phyloP scores from a whole-genome alignment of 805 yeast genomes.

The Spencermartinsiella europaea region DNA sequence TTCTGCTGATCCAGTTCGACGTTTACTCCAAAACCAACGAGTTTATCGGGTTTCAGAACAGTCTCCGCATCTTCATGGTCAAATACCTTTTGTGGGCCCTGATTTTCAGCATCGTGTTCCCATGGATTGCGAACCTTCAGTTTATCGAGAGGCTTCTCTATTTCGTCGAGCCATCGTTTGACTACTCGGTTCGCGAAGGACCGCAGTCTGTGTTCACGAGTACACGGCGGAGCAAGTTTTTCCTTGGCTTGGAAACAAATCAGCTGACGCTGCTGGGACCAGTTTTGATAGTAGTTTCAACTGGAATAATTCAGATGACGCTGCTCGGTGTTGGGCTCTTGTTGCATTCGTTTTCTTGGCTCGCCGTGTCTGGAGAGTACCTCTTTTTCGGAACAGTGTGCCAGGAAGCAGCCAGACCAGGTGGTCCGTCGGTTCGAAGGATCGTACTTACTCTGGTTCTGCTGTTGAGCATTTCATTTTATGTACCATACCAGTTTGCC shows the following conservation, averaged over 20 bases:
- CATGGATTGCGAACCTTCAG: conserved; percentile 30
- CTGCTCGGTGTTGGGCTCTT: conserved; percentile 15
- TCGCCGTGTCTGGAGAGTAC: neutral
- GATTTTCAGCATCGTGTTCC: conserved; percentile 29
- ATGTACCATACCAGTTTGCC: conserved; percentile 79
- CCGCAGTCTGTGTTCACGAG: conserved; percentile 14
- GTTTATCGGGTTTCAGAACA: conserved; percentile 44
- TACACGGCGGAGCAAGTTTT: conserved; percentile 44
- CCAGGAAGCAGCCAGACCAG: too few relatives aligned
- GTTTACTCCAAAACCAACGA: conserved; percentile 35
- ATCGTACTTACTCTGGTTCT: conserved; percentile 21
- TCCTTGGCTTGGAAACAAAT: conserved; percentile 59
- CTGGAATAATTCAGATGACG: conserved; percentile 39
- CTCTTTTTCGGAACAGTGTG: neutral
- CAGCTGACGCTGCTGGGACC: conserved; percentile 56
- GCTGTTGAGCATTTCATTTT: conserved; percentile 47
- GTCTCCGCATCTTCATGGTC: conserved; percentile 37
- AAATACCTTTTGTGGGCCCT: conserved; percentile 27
- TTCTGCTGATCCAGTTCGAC: conserved; percentile 50
- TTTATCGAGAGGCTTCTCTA: conserved; percentile 31
- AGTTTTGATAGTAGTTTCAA: conserved; percentile 44
- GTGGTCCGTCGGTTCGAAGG: neutral
- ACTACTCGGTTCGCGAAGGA: conserved; percentile 17
- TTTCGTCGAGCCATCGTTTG: conserved; percentile 47
- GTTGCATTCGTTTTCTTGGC: conserved; percentile 1